Percentiles rank a stretch among this genome's conserved stretches.
phyloP scores from a whole-genome alignment of 805 yeast genomes.

The Candida insectorum region DNA sequence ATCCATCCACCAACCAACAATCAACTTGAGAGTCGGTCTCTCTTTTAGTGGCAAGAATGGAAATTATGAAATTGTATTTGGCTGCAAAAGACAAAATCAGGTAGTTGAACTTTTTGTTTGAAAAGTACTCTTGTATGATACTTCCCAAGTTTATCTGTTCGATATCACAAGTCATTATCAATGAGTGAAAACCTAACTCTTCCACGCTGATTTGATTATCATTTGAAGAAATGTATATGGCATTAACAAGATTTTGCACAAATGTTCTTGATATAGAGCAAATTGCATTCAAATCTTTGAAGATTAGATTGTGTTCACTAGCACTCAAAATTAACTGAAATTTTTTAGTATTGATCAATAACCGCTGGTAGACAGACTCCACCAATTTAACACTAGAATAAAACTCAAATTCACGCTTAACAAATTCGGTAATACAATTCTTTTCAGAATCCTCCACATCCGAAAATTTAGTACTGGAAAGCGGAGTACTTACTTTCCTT shows the following conservation, averaged over 20 bases:
- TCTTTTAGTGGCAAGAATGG: slow-evolving; percentile 3
- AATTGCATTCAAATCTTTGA: slow-evolving; percentile 43
- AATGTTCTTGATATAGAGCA: slow-evolving; percentile 22
- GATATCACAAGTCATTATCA: too few relatives aligned
- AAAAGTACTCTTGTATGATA: too few relatives aligned
- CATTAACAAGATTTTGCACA: too few relatives aligned
- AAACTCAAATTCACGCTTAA: slow-evolving; percentile 16
- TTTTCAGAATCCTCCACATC: slow-evolving; percentile 9
- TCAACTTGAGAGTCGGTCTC: slow-evolving; percentile 2
- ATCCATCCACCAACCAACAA: slow-evolving; percentile 4
- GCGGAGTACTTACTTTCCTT: slow-evolving; percentile 37
- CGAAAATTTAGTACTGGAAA: slow-evolving; percentile 17
- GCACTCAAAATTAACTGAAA: slow-evolving; percentile 26
- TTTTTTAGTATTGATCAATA: slow-evolving; percentile 23
- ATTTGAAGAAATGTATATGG: too few relatives aligned
- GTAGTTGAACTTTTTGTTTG: too few relatives aligned
- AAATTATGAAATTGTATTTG: slow-evolving; percentile 3
- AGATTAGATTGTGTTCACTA: slow-evolving; percentile 35
- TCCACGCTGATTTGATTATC: too few relatives aligned
- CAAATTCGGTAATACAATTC: slow-evolving; percentile 2
- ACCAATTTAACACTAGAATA: slow-evolving; percentile 23
- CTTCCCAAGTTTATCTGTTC: too few relatives aligned
- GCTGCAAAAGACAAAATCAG: too few relatives aligned
- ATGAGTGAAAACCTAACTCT: too few relatives aligned
- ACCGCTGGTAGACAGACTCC: slow-evolving; percentile 27